These are phyloP conservation scores for Solanum hybrid DNA, from an alignment of 305 asterid species.

Conservation along the genomic window DNA sequence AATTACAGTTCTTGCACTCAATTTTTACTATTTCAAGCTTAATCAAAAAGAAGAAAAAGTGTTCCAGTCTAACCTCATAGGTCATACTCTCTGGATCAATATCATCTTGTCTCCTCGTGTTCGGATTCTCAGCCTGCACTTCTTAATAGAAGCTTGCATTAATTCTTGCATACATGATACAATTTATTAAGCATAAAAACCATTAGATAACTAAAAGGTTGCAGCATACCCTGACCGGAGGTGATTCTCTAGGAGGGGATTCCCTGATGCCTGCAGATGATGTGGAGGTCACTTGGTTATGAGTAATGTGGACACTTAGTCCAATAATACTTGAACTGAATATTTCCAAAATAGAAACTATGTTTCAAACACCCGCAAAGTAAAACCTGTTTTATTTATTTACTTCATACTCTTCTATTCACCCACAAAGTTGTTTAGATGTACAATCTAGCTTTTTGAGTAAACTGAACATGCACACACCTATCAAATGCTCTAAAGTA, in stretches of 20 bases:
- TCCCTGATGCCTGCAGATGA: constrained; percentile 3
- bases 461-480: neutral
- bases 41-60: neutral
- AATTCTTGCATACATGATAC: neutral
- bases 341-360: neutral
- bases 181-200: neutral
- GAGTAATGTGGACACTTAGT: neutral
- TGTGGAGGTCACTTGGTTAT: neutral
- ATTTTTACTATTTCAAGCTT: neutral
- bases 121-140: constrained; percentile 40
- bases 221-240: constrained; percentile 38
- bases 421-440: neutral
- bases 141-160: neutral
- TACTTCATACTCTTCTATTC: neutral
- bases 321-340: neutral
- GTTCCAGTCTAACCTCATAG: constrained; percentile 54
- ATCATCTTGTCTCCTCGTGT: constrained; percentile 39
- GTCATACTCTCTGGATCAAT: constrained; percentile 72
- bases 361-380: neutral
- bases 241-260: constrained; percentile 7
- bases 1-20: neutral
- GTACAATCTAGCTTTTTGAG: neutral
- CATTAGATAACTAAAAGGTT: constrained; percentile 4
- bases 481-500: neutral
- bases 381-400: neutral